Base-by-base conservation (phyloP, 2,329 filamentous ascomycete species). In the Emericellopsis atlantica region DNA sequence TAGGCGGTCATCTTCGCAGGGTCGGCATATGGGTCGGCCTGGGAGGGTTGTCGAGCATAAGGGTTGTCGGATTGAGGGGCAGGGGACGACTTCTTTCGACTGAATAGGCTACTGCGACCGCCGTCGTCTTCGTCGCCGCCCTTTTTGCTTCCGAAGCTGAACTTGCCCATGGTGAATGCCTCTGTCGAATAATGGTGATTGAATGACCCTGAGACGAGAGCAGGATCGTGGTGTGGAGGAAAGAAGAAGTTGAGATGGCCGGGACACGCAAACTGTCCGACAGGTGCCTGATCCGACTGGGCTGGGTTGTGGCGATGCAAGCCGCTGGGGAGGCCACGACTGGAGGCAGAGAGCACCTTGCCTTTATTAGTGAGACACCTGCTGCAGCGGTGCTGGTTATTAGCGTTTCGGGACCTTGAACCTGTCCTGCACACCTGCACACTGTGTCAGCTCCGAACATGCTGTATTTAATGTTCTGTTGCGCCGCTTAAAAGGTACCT, bases 11-110 rank as follows among this genome's bases (percentile, higher is more conserved):
- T 54, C 44, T 62, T 69, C 45, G 65, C 53, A 18, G 57, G 62
- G 45, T 69, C 66, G 43, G 70, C 66, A 50, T 76, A 78, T 22
- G 73, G 72, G 45, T 77, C 75, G 41, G 54, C 55, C 6, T 51
- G 47, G 24, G 57, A 57, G 40, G 68, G 62, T 54, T 74, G 54
- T 44, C 60, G 67, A 40, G 74, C 74, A 50, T 81, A 80, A 6
- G 76, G 76, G 49, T 79, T 79, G 31, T 69, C 66, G 38, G 61
- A 57, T 33, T 59, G 51, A 18, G 61, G 53, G n/a, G 64, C 60
- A 41, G 65, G 60, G 6, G 67, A 64, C 32, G 64, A 58, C 53
- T 71, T 74, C 62, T 74, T 75, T 47, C 65, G 62, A 48, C 69
- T 62, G 50, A 76, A 76, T 40, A 76, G 64, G 36, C 71, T 68